A percentile compares a stretch with the other conserved stretches of the same genome.
Conservation (phyloP, 2,329 filamentous ascomycete species). For the Ilyonectria sp. region DNA sequence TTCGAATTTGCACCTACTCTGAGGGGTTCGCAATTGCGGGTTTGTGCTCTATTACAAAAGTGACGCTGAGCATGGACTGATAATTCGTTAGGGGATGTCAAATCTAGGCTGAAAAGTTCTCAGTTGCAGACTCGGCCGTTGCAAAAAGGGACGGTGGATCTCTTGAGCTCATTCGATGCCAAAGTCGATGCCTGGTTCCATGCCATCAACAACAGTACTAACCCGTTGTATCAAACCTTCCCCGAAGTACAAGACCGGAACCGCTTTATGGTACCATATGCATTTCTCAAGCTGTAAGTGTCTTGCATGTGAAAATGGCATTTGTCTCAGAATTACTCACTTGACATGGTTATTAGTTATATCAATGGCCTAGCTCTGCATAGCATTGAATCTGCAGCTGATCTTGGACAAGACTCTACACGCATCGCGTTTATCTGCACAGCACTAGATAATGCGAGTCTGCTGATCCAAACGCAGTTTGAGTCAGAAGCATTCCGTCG, state of each 20-base stretch:
- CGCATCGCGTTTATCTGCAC: background rate
- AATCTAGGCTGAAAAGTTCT: background rate
- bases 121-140: background rate
- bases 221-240: background rate
- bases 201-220: background rate
- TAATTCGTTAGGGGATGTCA: background rate
- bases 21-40: background rate
- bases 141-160: background rate
- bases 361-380: conserved; percentile 2
- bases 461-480: background rate
- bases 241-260: background rate
- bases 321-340: no score
- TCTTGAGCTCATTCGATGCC: background rate
- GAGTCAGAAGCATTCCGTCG: conserved; percentile 1
- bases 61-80: no score
- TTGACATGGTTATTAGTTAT: background rate
- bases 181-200: background rate
- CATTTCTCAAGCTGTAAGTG: background rate
- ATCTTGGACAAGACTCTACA: background rate
- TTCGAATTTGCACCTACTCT: background rate
- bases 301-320: no score
- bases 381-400: background rate
- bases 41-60: background rate
- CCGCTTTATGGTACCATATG: background rate
- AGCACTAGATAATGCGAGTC: background rate